Conservation (phyloP, 352 stramenopile genomes). For the Phytophthora constricta region DNA sequence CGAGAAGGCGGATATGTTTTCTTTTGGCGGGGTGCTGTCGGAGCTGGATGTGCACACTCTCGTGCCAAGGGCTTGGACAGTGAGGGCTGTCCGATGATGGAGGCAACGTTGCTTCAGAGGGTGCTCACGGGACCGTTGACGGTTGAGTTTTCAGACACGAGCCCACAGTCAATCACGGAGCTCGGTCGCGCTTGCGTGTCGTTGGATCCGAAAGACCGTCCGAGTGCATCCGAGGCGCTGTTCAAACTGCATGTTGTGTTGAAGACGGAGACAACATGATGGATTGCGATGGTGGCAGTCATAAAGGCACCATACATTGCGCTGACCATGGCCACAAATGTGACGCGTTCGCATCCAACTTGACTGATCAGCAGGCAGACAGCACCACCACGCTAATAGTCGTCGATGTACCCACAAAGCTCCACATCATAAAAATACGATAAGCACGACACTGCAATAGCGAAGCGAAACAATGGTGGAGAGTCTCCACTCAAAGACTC, state of each 20-base stretch:
- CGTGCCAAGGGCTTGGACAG: constrained; percentile 24
- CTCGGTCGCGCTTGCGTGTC: not conserved
- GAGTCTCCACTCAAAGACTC: too few species aligned
- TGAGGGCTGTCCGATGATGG: not conserved
- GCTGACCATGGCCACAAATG: too few species aligned
- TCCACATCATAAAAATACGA: too few species aligned
- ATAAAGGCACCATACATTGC: too few species aligned
- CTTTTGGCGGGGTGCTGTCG: constrained; percentile 63
- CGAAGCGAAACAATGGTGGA: too few species aligned
- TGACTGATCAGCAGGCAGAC: too few species aligned
- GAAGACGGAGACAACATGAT: not conserved
- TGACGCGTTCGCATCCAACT: too few species aligned
- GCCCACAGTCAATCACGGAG: not conserved
- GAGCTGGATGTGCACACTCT: constrained; percentile 52
- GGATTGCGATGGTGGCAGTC: too few species aligned
- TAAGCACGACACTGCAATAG: too few species aligned
- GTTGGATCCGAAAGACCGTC: not conserved
- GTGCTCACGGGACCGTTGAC: not conserved
- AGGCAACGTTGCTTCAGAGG: not conserved
- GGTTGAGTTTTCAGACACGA: not conserved
- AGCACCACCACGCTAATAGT: too few species aligned
- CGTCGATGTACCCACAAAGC: too few species aligned
- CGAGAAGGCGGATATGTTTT: constrained; percentile 64
- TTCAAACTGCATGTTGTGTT: not conserved
- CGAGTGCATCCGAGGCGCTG: not conserved